Evolutionary conservation across 2,329 filamentous ascomycete species (phyloP).

Genomic region (Fusarium sterilihyphosum): DNA sequence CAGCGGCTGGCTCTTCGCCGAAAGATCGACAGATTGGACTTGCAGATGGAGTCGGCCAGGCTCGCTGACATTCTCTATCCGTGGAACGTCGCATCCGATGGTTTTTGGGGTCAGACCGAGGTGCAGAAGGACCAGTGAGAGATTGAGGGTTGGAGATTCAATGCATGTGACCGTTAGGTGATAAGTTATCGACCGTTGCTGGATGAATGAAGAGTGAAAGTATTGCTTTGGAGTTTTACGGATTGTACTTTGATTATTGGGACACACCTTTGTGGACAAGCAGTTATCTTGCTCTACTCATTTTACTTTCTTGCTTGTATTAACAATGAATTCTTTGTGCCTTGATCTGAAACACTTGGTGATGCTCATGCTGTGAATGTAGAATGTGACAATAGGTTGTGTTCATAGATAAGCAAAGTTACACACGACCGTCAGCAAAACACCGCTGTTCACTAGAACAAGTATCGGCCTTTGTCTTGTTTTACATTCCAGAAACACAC

Average conservation of each 20-base stretch:
- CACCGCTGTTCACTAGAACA: rapidly evolving
- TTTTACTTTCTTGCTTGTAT: background rate
- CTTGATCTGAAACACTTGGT: background rate
- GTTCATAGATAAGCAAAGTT: background rate
- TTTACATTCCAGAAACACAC: rapidly evolving
- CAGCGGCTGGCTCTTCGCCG: background rate
- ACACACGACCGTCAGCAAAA: background rate
- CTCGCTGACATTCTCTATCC: background rate
- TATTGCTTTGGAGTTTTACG: background rate
- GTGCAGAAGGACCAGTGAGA: background rate
- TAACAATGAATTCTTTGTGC: background rate
- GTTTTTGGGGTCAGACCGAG: background rate
- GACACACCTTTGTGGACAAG: background rate
- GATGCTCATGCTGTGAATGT: rapidly evolving
- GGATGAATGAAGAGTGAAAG: background rate
- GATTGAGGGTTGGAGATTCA: rapidly evolving
- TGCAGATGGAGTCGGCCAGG: background rate
- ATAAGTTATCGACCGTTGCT: background rate
- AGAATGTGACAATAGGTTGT: rapidly evolving
- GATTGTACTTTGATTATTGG: background rate
- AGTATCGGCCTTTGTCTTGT: background rate
- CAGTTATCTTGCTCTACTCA: background rate
- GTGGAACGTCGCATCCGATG: rapidly evolving
- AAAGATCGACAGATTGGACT: rapidly evolving
- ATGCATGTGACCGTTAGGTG: rapidly evolving